Conservation (phyloP, 768 basidiomycete species). For the Russula brevipes region DNA sequence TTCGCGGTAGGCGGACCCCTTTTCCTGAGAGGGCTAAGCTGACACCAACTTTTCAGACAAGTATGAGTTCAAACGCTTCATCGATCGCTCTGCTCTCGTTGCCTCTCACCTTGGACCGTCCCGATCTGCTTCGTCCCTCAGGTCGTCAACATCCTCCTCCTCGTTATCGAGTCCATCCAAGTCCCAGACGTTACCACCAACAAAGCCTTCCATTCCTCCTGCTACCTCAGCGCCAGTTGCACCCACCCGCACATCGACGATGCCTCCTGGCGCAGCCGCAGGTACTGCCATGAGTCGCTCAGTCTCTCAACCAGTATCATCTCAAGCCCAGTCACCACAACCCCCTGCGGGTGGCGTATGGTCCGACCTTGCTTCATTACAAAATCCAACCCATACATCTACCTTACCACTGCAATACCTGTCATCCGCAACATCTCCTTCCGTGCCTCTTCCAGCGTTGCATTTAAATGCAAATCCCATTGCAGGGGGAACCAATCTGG, state of each 20-base stretch:
- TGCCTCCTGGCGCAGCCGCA: background rate
- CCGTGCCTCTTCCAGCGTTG: slow-evolving; percentile 17
- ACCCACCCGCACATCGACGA: background rate
- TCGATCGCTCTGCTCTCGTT: slow-evolving; percentile 35
- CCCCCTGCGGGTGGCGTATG: slow-evolving; percentile 22
- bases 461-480: slow-evolving; percentile 9
- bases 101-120: slow-evolving; percentile 32
- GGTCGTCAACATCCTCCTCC: slow-evolving; percentile 14
- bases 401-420: slow-evolving; percentile 29
- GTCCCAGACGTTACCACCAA: slow-evolving; percentile 26
- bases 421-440: slow-evolving; percentile 20
- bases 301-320: slow-evolving; percentile 35
- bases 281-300: slow-evolving; percentile 28
- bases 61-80: slow-evolving; percentile 71
- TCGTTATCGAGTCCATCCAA: slow-evolving; percentile 9
- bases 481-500: slow-evolving; percentile 25
- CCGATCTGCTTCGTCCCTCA: slow-evolving; percentile 27
- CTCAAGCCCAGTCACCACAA: slow-evolving; percentile 13
- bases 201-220: slow-evolving; percentile 17
- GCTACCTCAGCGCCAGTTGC: slow-evolving; percentile 5
- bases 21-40: background rate
- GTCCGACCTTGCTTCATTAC: slow-evolving; percentile 29
- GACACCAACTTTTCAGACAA: slow-evolving; percentile 47
- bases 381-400: slow-evolving; percentile 24
- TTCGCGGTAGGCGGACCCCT: slow-evolving; percentile 56